Evolutionary conservation across 768 basidiomycete species (phyloP), one percentile per base, ranked within the genome.

Genomic region (Macrolepiota dolichaula): DNA sequence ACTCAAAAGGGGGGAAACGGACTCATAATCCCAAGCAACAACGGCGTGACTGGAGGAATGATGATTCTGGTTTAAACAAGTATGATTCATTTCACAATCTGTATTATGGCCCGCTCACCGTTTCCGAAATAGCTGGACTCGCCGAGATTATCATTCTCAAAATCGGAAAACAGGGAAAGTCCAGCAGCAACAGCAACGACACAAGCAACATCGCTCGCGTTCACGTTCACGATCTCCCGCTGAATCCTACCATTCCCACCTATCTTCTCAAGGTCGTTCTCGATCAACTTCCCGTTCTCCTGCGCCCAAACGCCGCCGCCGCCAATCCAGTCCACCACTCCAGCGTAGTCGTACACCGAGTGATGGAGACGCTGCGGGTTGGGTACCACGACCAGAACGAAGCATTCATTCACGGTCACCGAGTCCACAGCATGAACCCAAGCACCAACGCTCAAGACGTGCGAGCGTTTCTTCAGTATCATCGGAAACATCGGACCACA

Each of bases 1-100:
- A 76, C 55, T 70, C 73, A 38, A 76, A 79, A 65, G 73, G 74
- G 59, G 71, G 69, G 56, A 77, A 77, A 66, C 74, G 68, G 51
- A 66, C 63, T 51, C 64, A 77, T 37, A 73, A 73, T 56, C 65
- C 69, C 51, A 75, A 69, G 46, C 77, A 79, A 65, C 73, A 76
- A 59, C 77, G 79, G 61, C 73, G 80, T 56, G 81, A 83, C 63
- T 81, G 82, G 81, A 71, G 81, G 67, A 69, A 76, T 62, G 87
- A 91, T 47, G 88, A 91, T 57, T 79, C 81, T n/a, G 82, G 80
- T 66, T 71, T 86, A 55, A 92, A 92, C 73, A 92, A 92, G 91
- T 93, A 72, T 51, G 86, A 73, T 53, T 22, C 4, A 32, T 54
- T 62, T 38, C 54, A 40, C 25, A 49, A 29, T 61, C 37, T 12